Evolutionary conservation across 768 basidiomycete genomes (phyloP).

Genomic region (Phallus indusiatus): DNA sequence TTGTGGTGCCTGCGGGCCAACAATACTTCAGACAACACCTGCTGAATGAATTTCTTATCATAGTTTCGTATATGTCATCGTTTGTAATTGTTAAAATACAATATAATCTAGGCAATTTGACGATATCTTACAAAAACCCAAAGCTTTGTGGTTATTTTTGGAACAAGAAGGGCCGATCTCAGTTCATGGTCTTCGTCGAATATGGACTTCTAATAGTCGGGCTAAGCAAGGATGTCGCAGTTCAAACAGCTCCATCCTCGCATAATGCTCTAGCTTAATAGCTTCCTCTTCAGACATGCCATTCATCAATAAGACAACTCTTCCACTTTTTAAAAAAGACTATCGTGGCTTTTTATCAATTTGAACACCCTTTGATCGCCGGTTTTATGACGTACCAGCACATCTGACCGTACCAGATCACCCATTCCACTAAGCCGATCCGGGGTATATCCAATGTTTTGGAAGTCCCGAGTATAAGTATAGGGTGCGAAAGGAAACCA

Average conservation of each 20-base stretch:
- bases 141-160: too few species aligned
- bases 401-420: slow-evolving; percentile 4
- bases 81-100: too few species aligned
- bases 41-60: too few species aligned
- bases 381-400: background rate
- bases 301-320: slow-evolving; percentile 55
- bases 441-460: slow-evolving; percentile 27
- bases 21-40: too few species aligned
- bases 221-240: slow-evolving; percentile 40
- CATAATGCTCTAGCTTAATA: slow-evolving; percentile 43
- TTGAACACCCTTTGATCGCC: background rate
- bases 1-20: too few species aligned
- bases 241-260: slow-evolving; percentile 41
- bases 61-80: too few species aligned
- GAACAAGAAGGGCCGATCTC: too few species aligned
- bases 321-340: slow-evolving; percentile 56
- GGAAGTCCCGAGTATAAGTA: slow-evolving; percentile 21
- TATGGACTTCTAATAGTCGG: slow-evolving; percentile 52
- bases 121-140: too few species aligned
- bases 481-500: slow-evolving; percentile 58
- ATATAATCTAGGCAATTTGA: too few species aligned
- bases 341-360: slow-evolving; percentile 18
- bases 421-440: slow-evolving; percentile 21
- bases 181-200: slow-evolving; percentile 22
- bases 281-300: slow-evolving; percentile 48